phyloP scores from a whole-genome alignment of 2,329 filamentous ascomycete genomes.

The Metarhizium robertsii region DNA sequence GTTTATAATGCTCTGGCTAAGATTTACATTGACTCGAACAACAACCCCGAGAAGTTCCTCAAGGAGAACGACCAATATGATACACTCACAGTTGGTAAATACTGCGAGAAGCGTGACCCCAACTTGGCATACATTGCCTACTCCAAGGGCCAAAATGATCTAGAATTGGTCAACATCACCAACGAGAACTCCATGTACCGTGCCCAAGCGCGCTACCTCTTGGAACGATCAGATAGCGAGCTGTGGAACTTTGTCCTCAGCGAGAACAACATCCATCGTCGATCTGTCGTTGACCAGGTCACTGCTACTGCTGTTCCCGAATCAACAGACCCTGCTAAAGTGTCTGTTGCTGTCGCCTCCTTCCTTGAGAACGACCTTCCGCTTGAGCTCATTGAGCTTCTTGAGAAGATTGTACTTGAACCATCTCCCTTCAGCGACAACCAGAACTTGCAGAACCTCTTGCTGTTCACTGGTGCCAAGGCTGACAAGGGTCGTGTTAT shows the following conservation, averaged over 20 bases:
- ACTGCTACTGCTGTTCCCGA: constrained; percentile 91
- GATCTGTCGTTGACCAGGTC: constrained; percentile 91
- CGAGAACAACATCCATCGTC: constrained; percentile 89
- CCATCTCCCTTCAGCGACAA: constrained; percentile 99
- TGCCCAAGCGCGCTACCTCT: constrained; percentile 88
- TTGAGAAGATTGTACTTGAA: constrained; percentile 99
- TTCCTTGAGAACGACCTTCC: constrained; percentile 89
- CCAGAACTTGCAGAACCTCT: constrained; percentile 86
- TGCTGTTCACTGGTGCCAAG: constrained; percentile 94
- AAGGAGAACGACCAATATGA: constrained; percentile 98
- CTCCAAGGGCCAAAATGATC: constrained; percentile 90
- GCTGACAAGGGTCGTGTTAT: constrained; percentile 91
- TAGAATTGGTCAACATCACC: constrained; percentile 94
- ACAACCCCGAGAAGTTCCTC: constrained; percentile 93
- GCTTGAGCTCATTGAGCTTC: constrained; percentile 86
- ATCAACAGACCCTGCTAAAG: constrained; percentile 85
- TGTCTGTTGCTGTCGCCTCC: constrained; percentile 85
- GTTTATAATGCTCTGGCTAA: constrained; percentile 96
- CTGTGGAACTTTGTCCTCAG: constrained; percentile 93
- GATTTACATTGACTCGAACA: constrained; percentile 99
- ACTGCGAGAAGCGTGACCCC: constrained; percentile 97
- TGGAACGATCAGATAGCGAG: constrained; percentile 82
- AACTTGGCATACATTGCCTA: constrained; percentile 94
- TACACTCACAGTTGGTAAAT: constrained; percentile 84
- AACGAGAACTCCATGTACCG: constrained; percentile 99